Base-by-base conservation (phyloP, 768 basidiomycete species). In the Leccinellum albellum region DNA sequence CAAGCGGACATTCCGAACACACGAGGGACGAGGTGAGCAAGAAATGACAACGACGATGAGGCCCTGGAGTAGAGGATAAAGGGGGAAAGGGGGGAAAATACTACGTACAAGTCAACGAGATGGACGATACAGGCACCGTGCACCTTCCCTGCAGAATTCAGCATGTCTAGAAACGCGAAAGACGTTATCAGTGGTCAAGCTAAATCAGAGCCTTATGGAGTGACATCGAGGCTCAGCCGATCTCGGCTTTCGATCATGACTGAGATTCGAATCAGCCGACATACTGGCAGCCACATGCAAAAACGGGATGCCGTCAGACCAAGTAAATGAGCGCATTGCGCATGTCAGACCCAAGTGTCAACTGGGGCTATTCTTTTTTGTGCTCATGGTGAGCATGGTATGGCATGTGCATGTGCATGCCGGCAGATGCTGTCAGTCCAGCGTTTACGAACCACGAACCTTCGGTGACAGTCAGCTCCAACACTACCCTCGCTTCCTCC, bases 61-160 rank as follows among this genome's bases (percentile, higher is more conserved):
- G 31, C 10, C 7, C 12, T 15, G 21, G 10, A 12, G 13, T 17
- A n/a, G 37, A 40, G 4, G 23, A 44, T 20, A 20, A 13, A 3
- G 42, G 42, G 21, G 23, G 44, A 7, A 21, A 15, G 15, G 23
- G 21, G n/a, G 12, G 20, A 0, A 46, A 14, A 21, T 3, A 50
- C n/a, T 3, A 50, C n/a, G 35, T 54, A 81, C 81, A 81, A 70
- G 60, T 83, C 82, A 33, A 83, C 75, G 24, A 84, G 57, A 54
- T 75, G 75, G 3, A 73, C 59, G 17, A 73, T 64, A 54, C 79
- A 80, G 6, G 76, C 80, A 17, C 76, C 71, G 42, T 78, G 72
- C 60, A 82, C 56, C 4, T 62, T 67, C 0, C 75, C 79, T 5
- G 42, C 50, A 7, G 50, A 33, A 47, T 77, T 75, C 35, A 80